Evolutionary conservation across 2,329 filamentous ascomycete species (phyloP).

Genomic region (Periconia sp.): DNA sequence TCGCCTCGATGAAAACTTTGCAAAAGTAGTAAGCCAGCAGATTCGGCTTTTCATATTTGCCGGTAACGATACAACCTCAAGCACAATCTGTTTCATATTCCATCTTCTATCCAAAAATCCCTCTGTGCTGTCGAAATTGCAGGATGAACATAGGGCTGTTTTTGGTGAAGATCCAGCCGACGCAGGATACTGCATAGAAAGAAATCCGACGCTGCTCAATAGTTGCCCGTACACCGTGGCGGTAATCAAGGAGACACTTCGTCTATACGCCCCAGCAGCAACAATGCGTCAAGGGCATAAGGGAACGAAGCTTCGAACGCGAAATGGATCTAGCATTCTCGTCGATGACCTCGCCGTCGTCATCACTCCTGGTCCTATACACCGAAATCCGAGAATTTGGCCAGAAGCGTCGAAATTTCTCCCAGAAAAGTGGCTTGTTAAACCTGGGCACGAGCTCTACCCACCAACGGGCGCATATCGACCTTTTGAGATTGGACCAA

Average conservation of each 20-base stretch:
- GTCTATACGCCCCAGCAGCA: conserved; percentile 37
- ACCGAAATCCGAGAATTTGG: conserved; percentile 21
- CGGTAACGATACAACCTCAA: conserved; percentile 39
- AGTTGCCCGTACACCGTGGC: conserved; percentile 32
- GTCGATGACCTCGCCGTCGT: conserved; percentile 16
- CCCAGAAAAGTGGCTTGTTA: conserved; percentile 25
- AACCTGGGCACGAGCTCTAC: conserved; percentile 12
- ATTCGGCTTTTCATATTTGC: conserved; percentile 37
- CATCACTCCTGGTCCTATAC: conserved; percentile 17
- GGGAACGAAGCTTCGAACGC: conserved; percentile 14
- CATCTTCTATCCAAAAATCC: conserved; percentile 33
- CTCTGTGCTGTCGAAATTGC: conserved; percentile 17
- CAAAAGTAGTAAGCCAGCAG: neutral
- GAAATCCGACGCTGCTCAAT: conserved; percentile 30
- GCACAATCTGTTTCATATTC: conserved; percentile 33
- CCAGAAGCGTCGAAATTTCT: conserved; percentile 19
- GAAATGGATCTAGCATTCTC: conserved; percentile 19
- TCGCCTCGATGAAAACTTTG: neutral
- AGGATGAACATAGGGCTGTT: conserved; percentile 32
- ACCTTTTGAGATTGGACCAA: conserved; percentile 44
- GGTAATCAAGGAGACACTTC: conserved; percentile 39
- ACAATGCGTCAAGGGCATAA: conserved; percentile 21
- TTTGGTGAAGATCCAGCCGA: conserved; percentile 24
- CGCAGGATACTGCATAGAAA: conserved; percentile 12
- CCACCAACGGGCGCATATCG: conserved; percentile 27